A percentile compares a stretch with the other conserved stretches of the same genome.
These are phyloP conservation scores for Pisolithus tinctorius DNA, from an alignment of 768 basidiomycete genomes.

Conservation along the genomic window DNA sequence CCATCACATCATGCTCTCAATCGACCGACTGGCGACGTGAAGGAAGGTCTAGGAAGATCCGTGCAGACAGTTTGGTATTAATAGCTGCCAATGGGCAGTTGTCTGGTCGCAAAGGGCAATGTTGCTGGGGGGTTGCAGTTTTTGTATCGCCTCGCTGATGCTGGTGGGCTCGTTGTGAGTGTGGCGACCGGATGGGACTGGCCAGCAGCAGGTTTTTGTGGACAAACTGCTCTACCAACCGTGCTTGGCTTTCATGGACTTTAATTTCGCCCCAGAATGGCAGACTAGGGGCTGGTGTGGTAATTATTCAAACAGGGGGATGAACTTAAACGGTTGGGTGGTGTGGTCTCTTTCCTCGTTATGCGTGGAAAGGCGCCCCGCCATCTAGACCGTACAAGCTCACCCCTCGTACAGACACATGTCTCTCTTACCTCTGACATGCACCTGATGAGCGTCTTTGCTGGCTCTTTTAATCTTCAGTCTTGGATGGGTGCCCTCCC, in stretches of 20 bases:
- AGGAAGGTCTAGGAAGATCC: not conserved
- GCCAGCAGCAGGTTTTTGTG: slow-evolving; percentile 14
- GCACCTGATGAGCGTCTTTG: slow-evolving; percentile 18
- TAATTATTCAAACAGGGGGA: slow-evolving; percentile 22
- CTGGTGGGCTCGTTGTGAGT: slow-evolving; percentile 14
- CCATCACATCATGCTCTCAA: not conserved
- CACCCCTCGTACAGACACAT: slow-evolving; percentile 21
- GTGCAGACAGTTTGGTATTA: slow-evolving; percentile 16
- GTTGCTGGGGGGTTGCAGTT: not conserved
- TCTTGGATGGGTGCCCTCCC: slow-evolving; percentile 1
- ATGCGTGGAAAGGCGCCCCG: slow-evolving; percentile 13
- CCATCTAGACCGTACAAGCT: slow-evolving; percentile 12
- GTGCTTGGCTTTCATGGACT: slow-evolving; percentile 23
- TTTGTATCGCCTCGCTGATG: slow-evolving; percentile 21
- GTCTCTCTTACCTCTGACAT: slow-evolving; percentile 12
- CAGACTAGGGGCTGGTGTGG: slow-evolving; percentile 17
- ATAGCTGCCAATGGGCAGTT: slow-evolving; percentile 17
- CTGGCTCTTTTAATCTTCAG: slow-evolving; percentile 23
- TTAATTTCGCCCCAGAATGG: slow-evolving; percentile 23
- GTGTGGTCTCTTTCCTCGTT: slow-evolving; percentile 20
- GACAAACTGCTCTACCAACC: slow-evolving; percentile 15
- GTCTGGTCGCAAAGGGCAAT: not conserved
- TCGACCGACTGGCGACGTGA: not conserved
- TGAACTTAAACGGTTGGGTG: slow-evolving; percentile 9
- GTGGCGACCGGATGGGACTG: slow-evolving; percentile 12